Evolutionary conservation across 768 basidiomycete species (phyloP).

Genomic region (Rhodocollybia butyracea): DNA sequence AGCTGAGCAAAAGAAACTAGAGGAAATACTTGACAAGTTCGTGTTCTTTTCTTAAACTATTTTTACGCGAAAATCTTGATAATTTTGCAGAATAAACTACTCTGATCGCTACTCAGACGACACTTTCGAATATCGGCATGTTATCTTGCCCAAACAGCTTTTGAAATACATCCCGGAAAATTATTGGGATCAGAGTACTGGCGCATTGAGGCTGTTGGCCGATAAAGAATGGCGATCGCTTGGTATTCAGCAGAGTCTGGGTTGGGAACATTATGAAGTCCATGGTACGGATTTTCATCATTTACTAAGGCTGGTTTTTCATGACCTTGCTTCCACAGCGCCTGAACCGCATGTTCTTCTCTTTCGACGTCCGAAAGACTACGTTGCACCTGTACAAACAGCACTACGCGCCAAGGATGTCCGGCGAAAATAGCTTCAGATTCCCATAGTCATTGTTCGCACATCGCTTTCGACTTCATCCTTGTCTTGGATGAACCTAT

Average conservation of each 20-base stretch:
- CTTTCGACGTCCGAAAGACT: slow-evolving; percentile 81
- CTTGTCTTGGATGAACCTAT: neutral
- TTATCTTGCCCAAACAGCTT: slow-evolving; percentile 92
- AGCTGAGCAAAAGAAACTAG: slow-evolving; percentile 50
- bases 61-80: slow-evolving; percentile 15
- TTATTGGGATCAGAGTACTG: slow-evolving; percentile 74
- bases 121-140: slow-evolving; percentile 92
- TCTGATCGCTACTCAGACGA: slow-evolving; percentile 93
- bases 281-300: slow-evolving; percentile 56
- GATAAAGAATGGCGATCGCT: slow-evolving; percentile 96
- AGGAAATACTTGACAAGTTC: slow-evolving; percentile 80
- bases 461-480: neutral
- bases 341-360: slow-evolving; percentile 93
- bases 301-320: slow-evolving; percentile 1
- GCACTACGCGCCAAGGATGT: slow-evolving; percentile 32
- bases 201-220: slow-evolving; percentile 74
- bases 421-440: slow-evolving; percentile 37
- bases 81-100: slow-evolving; percentile 69
- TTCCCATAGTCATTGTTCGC: slow-evolving; percentile 2
- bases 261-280: slow-evolving; percentile 98
- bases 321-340: slow-evolving; percentile 38
- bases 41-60: slow-evolving; percentile 14
- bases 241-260: slow-evolving; percentile 92
- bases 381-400: slow-evolving; percentile 48
- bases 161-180: slow-evolving; percentile 91